Percentiles rank a stretch among this genome's conserved stretches.
These are phyloP conservation scores for Leishmania tropica DNA, from an alignment of 208 protist species.

Conservation along the genomic window DNA sequence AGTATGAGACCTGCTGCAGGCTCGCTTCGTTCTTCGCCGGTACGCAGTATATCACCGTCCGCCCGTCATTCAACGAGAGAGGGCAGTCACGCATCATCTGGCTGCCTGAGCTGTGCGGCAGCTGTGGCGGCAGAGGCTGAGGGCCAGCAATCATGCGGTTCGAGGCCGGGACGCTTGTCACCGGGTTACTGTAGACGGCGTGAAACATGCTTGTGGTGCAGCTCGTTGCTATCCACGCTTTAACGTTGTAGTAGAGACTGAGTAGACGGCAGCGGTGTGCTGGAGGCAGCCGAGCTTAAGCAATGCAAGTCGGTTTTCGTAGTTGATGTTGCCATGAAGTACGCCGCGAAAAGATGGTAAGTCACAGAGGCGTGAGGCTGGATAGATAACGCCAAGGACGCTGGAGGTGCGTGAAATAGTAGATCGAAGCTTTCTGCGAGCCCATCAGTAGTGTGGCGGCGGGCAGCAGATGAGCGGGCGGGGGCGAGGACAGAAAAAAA, in stretches of 20 bases:
- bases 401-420: neutral
- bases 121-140: neutral
- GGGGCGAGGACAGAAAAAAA: neutral
- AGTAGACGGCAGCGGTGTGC: neutral
- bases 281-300: neutral
- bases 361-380: neutral
- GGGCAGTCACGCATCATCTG: conserved; percentile 2
- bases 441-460: neutral
- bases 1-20: neutral
- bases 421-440: neutral
- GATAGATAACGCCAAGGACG: neutral
- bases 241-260: neutral
- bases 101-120: neutral
- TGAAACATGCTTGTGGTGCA: conserved; percentile 15
- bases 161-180: neutral
- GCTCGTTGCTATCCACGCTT: neutral
- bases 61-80: neutral
- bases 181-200: neutral
- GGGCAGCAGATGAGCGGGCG: neutral
- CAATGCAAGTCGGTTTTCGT: neutral
- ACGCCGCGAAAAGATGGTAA: neutral
- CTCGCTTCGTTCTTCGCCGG: neutral
- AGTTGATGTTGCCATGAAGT: neutral
- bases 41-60: neutral
- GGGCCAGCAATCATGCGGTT: neutral